Percentiles rank a stretch among this genome's conserved stretches.
Evolutionary conservation across 768 basidiomycete genomes (phyloP).

Genomic region (Macrolepiota dolichaula): DNA sequence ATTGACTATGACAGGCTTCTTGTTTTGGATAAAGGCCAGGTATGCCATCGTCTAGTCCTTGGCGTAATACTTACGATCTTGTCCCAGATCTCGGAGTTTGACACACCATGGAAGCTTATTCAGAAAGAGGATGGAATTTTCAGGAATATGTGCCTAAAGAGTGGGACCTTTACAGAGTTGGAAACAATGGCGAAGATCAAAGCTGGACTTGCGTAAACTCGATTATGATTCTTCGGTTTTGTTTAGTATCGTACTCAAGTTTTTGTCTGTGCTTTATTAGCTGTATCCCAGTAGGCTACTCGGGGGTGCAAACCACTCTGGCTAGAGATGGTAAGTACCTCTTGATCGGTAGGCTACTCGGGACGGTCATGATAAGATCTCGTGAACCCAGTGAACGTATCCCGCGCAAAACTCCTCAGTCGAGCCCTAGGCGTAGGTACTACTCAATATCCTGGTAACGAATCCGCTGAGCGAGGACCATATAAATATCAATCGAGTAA

Average conservation of each 20-base stretch:
- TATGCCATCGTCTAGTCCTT: constrained; percentile 17
- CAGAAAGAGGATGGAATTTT: constrained; percentile 60
- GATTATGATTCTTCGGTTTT: not conserved
- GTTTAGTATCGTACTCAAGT: not conserved
- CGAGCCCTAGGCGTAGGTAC: no score
- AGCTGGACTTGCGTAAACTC: constrained; percentile 12
- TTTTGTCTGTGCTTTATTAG: not conserved
- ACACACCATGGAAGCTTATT: constrained; percentile 69
- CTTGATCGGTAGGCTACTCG: no score
- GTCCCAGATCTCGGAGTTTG: constrained; percentile 55
- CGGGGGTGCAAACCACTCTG: no score
- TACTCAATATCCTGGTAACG: no score
- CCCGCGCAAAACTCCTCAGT: no score
- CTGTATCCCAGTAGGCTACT: no score
- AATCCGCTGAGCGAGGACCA: no score
- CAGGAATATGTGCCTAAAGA: constrained; percentile 67
- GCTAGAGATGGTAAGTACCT: no score
- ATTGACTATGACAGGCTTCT: constrained; percentile 81
- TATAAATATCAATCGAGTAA: no score
- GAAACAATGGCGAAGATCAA: constrained; percentile 55
- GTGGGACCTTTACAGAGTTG: constrained; percentile 59
- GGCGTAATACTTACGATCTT: not conserved
- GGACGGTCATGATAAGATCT: no score
- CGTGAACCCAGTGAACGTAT: no score
- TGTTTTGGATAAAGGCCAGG: constrained; percentile 71